Percentiles rank a stretch among this genome's conserved stretches.
Conservation (phyloP, 768 basidiomycete species). For the Daedaleopsis nitida region DNA sequence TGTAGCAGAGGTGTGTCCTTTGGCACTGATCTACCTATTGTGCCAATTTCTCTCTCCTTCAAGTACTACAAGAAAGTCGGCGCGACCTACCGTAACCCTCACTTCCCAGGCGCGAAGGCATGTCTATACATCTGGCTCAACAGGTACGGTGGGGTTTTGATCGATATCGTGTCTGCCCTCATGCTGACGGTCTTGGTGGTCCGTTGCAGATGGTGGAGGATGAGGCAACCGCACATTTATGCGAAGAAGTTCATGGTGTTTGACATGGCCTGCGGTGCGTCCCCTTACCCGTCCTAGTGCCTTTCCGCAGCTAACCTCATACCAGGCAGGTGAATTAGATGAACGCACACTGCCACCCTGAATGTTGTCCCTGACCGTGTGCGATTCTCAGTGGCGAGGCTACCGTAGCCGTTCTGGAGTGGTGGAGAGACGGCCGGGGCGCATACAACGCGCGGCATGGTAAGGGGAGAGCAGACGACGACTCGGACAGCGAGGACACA, state of each 20-base stretch:
- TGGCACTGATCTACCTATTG: not conserved
- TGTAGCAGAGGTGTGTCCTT: conserved; percentile 56
- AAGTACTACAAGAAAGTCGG: conserved; percentile 68
- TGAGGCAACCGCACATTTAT: conserved; percentile 31
- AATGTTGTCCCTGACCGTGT: conserved; percentile 5
- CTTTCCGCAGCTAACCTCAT: not conserved
- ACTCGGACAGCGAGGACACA: conserved; percentile 18
- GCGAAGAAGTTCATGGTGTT: conserved; percentile 43
- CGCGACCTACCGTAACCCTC: conserved; percentile 72
- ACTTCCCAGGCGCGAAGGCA: conserved; percentile 65
- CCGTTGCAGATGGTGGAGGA: conserved; percentile 39
- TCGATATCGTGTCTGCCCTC: no score
- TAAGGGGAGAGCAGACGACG: conserved; percentile 19
- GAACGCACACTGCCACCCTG: not conserved
- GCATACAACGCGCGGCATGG: conserved; percentile 6
- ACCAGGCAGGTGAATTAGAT: conserved; percentile 30
- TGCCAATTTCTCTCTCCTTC: not conserved
- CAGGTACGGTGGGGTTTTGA: conserved; percentile 39
- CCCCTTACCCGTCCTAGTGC: not conserved
- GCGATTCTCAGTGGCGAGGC: conserved; percentile 56
- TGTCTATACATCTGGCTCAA: conserved; percentile 56
- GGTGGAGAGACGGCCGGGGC: conserved; percentile 48
- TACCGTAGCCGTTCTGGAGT: conserved; percentile 59
- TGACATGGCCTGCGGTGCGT: conserved; percentile 58
- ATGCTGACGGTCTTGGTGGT: not conserved